Base-by-base conservation (phyloP, 1,284 basidiomycete species). In the Inonotus obliquus region DNA sequence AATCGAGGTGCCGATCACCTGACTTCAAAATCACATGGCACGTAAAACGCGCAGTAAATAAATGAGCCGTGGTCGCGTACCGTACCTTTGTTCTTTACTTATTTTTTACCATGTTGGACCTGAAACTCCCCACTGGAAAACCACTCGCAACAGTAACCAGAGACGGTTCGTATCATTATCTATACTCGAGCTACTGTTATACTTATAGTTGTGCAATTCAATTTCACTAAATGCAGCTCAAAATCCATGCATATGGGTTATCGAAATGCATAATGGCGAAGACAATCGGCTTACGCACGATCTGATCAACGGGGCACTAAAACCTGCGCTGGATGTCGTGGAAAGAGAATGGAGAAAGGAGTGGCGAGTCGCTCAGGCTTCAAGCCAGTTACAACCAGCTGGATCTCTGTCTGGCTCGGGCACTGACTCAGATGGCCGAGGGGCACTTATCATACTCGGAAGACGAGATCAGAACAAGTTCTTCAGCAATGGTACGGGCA, bases 371-470 rank as follows among this genome's bases (percentile, higher is more conserved):
- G 76, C 77, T 2, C 71, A 74, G 29, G 70, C 74, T 45, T 60
- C 61, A 21, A 49, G 35, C 61, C 77, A 76, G 69, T 76, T 74
- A 57, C 72, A 72, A 59, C 65, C 65, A n/a, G 65, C 64, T 21
- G 70, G 72, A 65, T 66, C 70, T 59, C 32, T 32, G 4, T 9
- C 32, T 4, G 17, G 19, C 32, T 75, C 62, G 13, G 66, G 68
- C 64, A 81, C 53, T 77, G 77, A 59, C 41, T 4, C 41, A 25
- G 79, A 76, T 21, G 83, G 81, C 54, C 76, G 77, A 65, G 93
- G 92, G 17, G 86, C 90, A 1, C 74, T 96, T 44, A 84, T 95
- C 59, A 83, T 95, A 55, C 85, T 91, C 2, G 90, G 91, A 6
- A 83, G 82, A 57, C 79, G 80, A 63, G 80, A 80, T 61, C 86